These are phyloP conservation scores for Xylaria sp. DNA, from an alignment of 2,329 filamentous ascomycete genomes.

Conservation along the genomic window DNA sequence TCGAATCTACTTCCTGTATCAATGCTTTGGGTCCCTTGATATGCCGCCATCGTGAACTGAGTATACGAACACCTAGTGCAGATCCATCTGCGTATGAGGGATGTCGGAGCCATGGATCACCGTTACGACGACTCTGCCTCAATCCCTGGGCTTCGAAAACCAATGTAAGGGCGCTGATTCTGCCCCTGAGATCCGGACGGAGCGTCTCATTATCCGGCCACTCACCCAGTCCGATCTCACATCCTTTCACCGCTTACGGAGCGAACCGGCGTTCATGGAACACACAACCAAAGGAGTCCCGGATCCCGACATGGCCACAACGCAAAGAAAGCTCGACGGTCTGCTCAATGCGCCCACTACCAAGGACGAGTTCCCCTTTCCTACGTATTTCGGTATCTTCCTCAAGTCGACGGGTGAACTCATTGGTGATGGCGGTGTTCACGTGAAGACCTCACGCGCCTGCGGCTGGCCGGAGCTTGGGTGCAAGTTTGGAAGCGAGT, in stretches of 20 bases:
- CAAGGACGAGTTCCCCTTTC: not conserved
- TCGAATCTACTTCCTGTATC: not conserved
- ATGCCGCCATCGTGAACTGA: not conserved
- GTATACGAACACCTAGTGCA: not conserved
- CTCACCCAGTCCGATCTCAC: not conserved
- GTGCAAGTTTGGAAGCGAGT: slow-evolving; percentile 11
- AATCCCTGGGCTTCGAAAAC: not conserved
- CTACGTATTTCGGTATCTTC: slow-evolving; percentile 11
- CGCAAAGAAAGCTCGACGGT: slow-evolving; percentile 6
- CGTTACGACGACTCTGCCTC: slow-evolving; percentile 6
- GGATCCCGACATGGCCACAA: not conserved
- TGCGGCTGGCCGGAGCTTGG: slow-evolving; percentile 11
- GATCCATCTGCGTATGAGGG: not conserved
- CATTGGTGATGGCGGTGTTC: slow-evolving; percentile 13
- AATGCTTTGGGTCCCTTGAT: not conserved
- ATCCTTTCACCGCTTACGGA: not conserved
- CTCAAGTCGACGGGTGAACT: slow-evolving; percentile 7
- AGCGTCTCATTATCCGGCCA: slow-evolving; percentile 3
- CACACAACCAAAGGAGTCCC: slow-evolving; percentile 2
- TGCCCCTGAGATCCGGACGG: not conserved
- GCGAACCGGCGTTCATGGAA: slow-evolving; percentile 2
- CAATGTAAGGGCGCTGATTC: not conserved
- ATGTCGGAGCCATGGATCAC: slow-evolving; percentile 4
- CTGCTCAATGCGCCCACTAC: not conserved
- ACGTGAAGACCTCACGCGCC: not conserved